Evolutionary conservation across 768 basidiomycete genomes (phyloP), one percentile per base, ranked within the genome.

Genomic region (Russula sp.): DNA sequence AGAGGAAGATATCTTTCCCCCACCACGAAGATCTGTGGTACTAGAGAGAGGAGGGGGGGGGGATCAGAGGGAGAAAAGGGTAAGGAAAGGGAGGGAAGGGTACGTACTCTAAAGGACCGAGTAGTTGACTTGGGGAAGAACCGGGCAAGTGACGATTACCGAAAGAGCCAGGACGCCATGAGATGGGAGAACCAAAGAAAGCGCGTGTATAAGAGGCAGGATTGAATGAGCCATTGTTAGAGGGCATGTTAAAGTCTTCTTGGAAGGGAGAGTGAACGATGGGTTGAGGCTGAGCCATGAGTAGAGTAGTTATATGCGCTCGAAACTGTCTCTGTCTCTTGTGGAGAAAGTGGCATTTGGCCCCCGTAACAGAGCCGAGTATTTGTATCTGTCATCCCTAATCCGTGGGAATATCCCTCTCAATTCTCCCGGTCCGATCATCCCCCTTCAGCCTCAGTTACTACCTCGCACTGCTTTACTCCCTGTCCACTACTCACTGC

Each of bases 31-130:
- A 55, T 81, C 80, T 64, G 73, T 75, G 4, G 77, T 77, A 48
- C 80, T 82, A 40, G 37, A 27, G 31, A 35, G 52, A 50, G 22
- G 57, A 54, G 53, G 37, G 42, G 27, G 27, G 37, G 49, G 51
- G 27, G 34, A 18, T 16, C 34, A 27, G 54, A 22, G 13, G n/a
- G 35, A 37, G 56, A 18, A 18, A 56, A 62, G 10, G 16, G 37
- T 27, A 39, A 37, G 32, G 57, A 49, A 48, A 18, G 53, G 14
- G 20, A 20, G 42, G 27, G 34, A 59, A 57, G 4, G n/a, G 31
- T 6, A 79, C 87, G 64, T 68, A 91, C 88, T 89, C 87, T 69
- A 87, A 75, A 0, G 83, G 83, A 27, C 80, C 82, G 0, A 87
- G 73, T 32, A 87, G 75, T 65, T 84, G 81, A 7, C 45, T 0